Conservation (phyloP, 192 early-diverging fungal genomes). For the Coemansia sp. region DNA sequence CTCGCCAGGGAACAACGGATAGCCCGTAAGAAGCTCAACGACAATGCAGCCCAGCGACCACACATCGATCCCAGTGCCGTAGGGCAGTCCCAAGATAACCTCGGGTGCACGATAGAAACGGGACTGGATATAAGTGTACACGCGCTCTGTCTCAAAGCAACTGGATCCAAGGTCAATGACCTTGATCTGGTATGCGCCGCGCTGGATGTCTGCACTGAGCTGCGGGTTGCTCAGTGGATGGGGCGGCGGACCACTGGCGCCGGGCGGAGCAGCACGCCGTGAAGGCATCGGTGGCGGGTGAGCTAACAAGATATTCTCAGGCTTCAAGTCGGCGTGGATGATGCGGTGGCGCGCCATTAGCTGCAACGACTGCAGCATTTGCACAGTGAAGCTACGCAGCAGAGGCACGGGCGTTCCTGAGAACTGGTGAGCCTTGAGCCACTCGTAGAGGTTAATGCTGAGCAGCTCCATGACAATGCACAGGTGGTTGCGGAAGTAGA, state of each 20-base stretch:
- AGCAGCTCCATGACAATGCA: constrained; percentile 95
- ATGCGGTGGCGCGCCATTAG: constrained; percentile 75
- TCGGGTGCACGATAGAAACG: constrained; percentile 98
- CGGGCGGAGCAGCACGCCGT: constrained; percentile 33
- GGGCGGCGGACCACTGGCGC: constrained; percentile 23
- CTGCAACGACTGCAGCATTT: constrained; percentile 82
- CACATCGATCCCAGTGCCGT: constrained; percentile 94
- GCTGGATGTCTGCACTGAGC: constrained; percentile 40
- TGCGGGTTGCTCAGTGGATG: constrained; percentile 51
- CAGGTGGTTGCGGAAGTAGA: constrained; percentile 94
- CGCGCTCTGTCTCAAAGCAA: constrained; percentile 89
- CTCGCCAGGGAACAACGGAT: constrained; percentile 96
- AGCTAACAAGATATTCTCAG: constrained; percentile 89
- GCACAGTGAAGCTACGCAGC: constrained; percentile 64
- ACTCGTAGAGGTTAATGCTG: constrained; percentile 95
- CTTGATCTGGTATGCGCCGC: constrained; percentile 75
- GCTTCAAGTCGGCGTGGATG: constrained; percentile 97
- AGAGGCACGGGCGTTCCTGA: constrained; percentile 65
- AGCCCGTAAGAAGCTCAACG: constrained; percentile 85
- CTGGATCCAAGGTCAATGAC: constrained; percentile 98
- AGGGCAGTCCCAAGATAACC: constrained; percentile 89
- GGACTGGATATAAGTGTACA: constrained; percentile 98
- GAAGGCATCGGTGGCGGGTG: constrained; percentile 61
- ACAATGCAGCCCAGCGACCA: constrained; percentile 97
- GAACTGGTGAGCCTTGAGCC: constrained; percentile 91